Conservation (phyloP, 768 basidiomycete genomes). For the Pholiota microspora region DNA sequence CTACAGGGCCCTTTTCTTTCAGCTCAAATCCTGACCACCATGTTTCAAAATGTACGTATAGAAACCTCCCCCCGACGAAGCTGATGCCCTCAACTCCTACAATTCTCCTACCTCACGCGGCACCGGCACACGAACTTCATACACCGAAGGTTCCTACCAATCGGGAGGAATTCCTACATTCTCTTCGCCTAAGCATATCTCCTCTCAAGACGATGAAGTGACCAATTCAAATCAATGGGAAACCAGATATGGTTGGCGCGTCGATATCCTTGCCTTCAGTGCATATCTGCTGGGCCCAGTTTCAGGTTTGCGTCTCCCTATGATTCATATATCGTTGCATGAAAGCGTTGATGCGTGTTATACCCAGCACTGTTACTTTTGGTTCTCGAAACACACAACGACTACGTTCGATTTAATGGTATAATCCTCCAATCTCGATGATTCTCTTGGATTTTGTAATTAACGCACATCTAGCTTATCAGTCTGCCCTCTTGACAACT, state of each 20-base stretch:
- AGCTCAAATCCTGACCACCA: background rate
- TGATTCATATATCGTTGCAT: background rate
- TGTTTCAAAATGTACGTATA: constrained; percentile 22
- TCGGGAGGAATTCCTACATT: constrained; percentile 65
- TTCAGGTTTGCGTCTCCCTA: constrained; percentile 50
- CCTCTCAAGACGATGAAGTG: constrained; percentile 33
- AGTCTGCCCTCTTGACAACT: constrained; percentile 69
- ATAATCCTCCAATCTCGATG: background rate
- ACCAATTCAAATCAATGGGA: constrained; percentile 60
- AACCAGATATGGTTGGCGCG: constrained; percentile 62
- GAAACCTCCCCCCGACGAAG: constrained; percentile 61
- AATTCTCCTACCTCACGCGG: background rate
- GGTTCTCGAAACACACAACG: constrained; percentile 59
- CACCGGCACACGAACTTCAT: background rate
- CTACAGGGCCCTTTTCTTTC: background rate
- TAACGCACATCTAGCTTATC: constrained; percentile 63
- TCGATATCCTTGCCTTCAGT: constrained; percentile 63
- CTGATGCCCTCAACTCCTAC: background rate
- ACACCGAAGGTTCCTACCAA: constrained; percentile 56
- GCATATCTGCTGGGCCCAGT: constrained; percentile 71
- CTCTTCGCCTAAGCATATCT: constrained; percentile 38
- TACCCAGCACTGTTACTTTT: constrained; percentile 59
- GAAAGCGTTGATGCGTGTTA: background rate
- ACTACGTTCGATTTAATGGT: constrained; percentile 18
- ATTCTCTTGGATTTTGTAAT: background rate